These are phyloP conservation scores for Cytospora leucostoma DNA, from an alignment of 2,329 filamentous ascomycete species.

Conservation along the genomic window DNA sequence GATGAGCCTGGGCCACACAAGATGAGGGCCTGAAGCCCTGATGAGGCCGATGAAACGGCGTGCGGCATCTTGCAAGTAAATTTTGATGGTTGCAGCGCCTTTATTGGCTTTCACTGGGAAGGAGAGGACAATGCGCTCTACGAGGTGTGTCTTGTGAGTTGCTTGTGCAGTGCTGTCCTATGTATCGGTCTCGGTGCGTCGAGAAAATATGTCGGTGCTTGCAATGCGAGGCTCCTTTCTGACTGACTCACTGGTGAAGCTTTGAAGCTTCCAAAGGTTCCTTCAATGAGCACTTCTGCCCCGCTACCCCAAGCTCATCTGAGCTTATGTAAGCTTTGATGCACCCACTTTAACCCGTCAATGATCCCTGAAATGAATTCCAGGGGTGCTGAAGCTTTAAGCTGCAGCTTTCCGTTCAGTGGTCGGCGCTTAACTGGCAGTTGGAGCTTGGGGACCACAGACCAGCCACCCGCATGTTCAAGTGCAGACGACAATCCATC, in stretches of 20 bases:
- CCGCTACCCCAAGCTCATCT: not conserved
- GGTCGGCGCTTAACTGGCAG: not conserved
- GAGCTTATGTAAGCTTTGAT: slow-evolving; percentile 7
- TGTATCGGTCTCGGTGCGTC: not conserved
- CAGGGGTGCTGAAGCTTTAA: not conserved
- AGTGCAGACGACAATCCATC: not conserved
- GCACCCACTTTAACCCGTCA: not conserved
- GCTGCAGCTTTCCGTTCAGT: not conserved
- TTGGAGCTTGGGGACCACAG: not conserved
- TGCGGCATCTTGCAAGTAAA: slow-evolving; percentile 63
- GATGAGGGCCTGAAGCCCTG: slow-evolving; percentile 80
- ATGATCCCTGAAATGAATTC: not conserved
- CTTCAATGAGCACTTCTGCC: not conserved
- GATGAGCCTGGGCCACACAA: slow-evolving; percentile 81
- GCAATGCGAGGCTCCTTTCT: not conserved
- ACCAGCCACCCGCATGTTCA: slow-evolving; percentile 1
- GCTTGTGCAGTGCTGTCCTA: not conserved
- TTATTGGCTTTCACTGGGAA: not conserved
- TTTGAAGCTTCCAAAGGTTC: not conserved
- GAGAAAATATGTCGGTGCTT: not conserved
- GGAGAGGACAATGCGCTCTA: not conserved
- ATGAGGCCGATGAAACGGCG: slow-evolving; percentile 69
- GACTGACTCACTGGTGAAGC: slow-evolving; percentile 20
- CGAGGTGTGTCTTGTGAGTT: not conserved
- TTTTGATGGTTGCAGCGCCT: not conserved